Evolutionary conservation across 2,329 filamentous ascomycete species (phyloP).

Genomic region (Rugonectria rugulosa): DNA sequence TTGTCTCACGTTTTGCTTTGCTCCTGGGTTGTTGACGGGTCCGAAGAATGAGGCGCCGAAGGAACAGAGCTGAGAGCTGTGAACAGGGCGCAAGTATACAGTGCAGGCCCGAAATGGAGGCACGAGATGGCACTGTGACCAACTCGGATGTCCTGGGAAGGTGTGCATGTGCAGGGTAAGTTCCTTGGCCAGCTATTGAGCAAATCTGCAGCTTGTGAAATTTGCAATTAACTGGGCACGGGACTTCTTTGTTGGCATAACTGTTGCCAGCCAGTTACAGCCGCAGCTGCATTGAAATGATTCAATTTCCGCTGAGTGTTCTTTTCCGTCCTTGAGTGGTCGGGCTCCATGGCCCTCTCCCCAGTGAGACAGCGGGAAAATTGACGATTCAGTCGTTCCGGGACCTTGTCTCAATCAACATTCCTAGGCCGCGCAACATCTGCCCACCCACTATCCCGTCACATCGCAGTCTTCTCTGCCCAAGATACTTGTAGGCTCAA

Average conservation of each 20-base stretch:
- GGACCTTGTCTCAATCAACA: background rate
- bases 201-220: background rate
- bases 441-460: background rate
- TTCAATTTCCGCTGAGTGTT: background rate
- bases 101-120: background rate
- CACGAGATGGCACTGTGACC: background rate
- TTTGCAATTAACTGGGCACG: background rate
- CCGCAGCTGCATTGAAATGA: background rate
- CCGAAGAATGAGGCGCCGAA: background rate
- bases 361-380: background rate
- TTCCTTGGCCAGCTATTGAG: background rate
- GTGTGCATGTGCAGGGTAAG: background rate
- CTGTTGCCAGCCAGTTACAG: background rate
- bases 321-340: background rate
- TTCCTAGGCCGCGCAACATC: constrained; percentile 11
- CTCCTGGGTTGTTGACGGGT: background rate
- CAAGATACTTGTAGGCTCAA: background rate
- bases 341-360: no score
- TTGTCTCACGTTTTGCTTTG: background rate
- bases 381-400: background rate
- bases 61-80: no score
- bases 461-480: background rate
- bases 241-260: background rate
- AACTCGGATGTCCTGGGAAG: background rate
- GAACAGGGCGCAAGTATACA: background rate